A percentile compares a stretch with the other conserved stretches of the same genome.
Evolutionary conservation across 345 rosid genomes (phyloP).

Genomic region (Schrenkiella parvula): DNA sequence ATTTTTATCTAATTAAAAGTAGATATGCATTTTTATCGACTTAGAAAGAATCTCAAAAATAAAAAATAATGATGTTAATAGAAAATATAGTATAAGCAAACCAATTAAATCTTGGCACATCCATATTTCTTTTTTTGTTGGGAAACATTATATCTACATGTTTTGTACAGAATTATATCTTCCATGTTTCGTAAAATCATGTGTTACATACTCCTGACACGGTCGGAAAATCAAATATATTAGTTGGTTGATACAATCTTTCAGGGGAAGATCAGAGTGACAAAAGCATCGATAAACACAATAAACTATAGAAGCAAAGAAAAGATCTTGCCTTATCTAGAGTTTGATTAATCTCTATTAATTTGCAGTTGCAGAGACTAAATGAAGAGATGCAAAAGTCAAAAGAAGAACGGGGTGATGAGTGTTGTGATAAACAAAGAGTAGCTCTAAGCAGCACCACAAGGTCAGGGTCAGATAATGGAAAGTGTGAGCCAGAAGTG

Average conservation of each 20-base stretch:
- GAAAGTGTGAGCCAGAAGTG: slow-evolving; percentile 34
- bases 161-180: background rate
- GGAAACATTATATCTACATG: background rate
- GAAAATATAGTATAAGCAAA: background rate
- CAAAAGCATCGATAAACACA: background rate
- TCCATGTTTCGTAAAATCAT: background rate
- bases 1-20: background rate
- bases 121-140: background rate
- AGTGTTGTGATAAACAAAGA: slow-evolving; percentile 21
- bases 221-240: background rate
- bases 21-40: background rate
- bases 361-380: slow-evolving; percentile 52
- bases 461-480: slow-evolving; percentile 35
- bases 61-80: background rate
- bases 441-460: slow-evolving; percentile 27
- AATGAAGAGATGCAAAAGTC: slow-evolving; percentile 35
- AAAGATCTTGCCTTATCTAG: background rate
- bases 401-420: slow-evolving; percentile 9
- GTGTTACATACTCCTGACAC: background rate
- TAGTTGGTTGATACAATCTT: background rate
- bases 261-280: background rate
- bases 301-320: background rate
- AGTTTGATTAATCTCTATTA: background rate
- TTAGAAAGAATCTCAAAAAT: background rate
- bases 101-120: background rate